These are phyloP conservation scores for Scenedesmus sp. DNA, from an alignment of 163 green algal species.

Conservation along the genomic window DNA sequence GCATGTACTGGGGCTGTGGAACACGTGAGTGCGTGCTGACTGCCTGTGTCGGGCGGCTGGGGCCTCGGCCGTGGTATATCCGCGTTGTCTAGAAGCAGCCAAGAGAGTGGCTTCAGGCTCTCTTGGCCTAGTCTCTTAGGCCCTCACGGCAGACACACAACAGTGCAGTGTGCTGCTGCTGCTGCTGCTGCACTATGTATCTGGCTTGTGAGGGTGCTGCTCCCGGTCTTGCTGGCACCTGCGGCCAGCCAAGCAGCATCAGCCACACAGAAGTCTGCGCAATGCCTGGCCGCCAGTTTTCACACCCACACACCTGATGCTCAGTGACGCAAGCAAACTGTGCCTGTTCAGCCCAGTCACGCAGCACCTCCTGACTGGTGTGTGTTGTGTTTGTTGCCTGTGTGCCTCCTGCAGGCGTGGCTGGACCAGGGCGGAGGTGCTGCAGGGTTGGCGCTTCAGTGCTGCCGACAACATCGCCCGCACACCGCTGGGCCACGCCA, in stretches of 20 bases:
- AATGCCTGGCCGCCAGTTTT: too few species aligned
- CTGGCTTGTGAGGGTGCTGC: too few species aligned
- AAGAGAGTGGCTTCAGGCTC: not conserved
- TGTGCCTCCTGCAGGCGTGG: not conserved
- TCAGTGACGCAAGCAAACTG: not conserved
- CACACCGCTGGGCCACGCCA: not conserved
- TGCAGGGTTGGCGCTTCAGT: conserved; percentile 12
- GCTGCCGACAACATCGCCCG: not conserved
- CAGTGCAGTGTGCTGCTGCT: too few species aligned
- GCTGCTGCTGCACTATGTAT: too few species aligned
- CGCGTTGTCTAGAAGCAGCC: not conserved
- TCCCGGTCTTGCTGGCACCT: too few species aligned
- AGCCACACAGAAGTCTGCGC: too few species aligned
- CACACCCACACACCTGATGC: too few species aligned
- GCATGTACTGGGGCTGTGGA: not conserved
- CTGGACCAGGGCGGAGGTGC: not conserved
- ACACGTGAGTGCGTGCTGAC: not conserved
- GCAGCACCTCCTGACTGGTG: not conserved
- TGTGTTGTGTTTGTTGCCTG: not conserved
- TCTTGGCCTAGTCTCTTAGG: too few species aligned
- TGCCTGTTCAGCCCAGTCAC: not conserved
- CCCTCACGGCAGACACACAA: too few species aligned
- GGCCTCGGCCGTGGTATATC: too few species aligned
- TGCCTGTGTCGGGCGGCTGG: not conserved
- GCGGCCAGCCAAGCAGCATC: too few species aligned